Evolutionary conservation across 169 alveolate species (phyloP).

Genomic region (Theileria parva): DNA sequence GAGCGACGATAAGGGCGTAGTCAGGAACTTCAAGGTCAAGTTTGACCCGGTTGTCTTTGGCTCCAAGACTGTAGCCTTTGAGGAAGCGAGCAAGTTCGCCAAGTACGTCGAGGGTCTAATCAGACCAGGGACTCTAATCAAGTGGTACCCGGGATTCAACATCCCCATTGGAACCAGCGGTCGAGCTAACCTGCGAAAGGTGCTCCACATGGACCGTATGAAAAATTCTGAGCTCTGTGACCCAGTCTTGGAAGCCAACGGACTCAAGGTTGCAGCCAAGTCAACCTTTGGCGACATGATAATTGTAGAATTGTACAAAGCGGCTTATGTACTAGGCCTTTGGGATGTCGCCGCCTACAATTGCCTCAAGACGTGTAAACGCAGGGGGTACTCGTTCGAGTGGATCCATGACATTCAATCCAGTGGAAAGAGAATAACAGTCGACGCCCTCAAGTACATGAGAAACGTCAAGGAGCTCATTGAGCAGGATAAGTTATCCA

Average conservation of each 20-base stretch:
- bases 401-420: constrained; percentile 70
- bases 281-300: constrained; percentile 78
- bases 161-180: constrained; percentile 79
- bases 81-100: constrained; percentile 48
- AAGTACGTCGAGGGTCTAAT: constrained; percentile 49
- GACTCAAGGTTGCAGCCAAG: constrained; percentile 68
- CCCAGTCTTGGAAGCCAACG: constrained; percentile 72
- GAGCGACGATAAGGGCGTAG: constrained; percentile 25
- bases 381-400: constrained; percentile 67
- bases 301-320: constrained; percentile 72
- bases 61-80: constrained; percentile 50
- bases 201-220: constrained; percentile 74
- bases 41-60: constrained; percentile 16
- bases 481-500: constrained; percentile 21
- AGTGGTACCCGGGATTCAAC: constrained; percentile 79
- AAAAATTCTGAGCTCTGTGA: constrained; percentile 68
- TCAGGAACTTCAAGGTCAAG: constrained; percentile 4
- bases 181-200: constrained; percentile 72
- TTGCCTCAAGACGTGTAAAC: constrained; percentile 73
- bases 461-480: constrained; percentile 58
- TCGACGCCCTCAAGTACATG: constrained; percentile 74
- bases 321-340: constrained; percentile 73
- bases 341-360: constrained; percentile 78
- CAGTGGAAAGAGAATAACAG: constrained; percentile 56
- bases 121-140: constrained; percentile 63